A percentile compares a stretch with the other conserved stretches of the same genome.
These are phyloP conservation scores for Laguncularia racemosa DNA, from an alignment of 345 rosid genomes.

Conservation along the genomic window DNA sequence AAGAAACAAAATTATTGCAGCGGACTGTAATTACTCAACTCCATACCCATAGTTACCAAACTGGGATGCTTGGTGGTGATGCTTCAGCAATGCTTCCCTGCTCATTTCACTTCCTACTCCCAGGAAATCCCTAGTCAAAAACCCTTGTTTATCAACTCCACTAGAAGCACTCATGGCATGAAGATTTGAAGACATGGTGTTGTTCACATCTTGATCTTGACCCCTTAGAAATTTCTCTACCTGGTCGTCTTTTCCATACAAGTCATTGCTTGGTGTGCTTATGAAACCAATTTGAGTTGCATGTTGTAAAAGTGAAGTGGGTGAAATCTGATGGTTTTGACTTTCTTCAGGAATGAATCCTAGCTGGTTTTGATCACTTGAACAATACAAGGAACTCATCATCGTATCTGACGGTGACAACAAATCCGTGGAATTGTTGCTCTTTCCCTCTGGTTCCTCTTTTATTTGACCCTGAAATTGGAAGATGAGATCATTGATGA, in stretches of 20 bases:
- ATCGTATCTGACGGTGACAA: background rate
- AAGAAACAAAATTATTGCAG: too few species aligned
- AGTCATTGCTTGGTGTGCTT: background rate
- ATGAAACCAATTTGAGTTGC: constrained; percentile 1
- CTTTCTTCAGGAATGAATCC: background rate
- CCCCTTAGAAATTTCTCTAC: too few species aligned
- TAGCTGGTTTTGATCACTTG: constrained; percentile 5
- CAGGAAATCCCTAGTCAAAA: constrained; percentile 34
- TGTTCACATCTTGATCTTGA: too few species aligned
- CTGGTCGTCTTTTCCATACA: background rate
- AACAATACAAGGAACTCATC: constrained; percentile 6
- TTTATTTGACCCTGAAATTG: background rate
- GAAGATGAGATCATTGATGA: background rate
- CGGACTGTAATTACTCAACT: too few species aligned
- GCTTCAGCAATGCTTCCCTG: constrained; percentile 13
- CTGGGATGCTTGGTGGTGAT: background rate
- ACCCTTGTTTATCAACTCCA: too few species aligned
- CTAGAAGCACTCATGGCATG: too few species aligned
- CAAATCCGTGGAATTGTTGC: background rate
- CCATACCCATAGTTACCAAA: too few species aligned
- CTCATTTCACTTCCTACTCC: constrained; percentile 30
- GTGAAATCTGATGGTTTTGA: constrained; percentile 1
- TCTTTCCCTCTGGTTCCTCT: constrained; percentile 8
- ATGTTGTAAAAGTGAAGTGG: background rate
- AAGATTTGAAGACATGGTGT: too few species aligned